Percentiles rank a stretch among this genome's conserved stretches.
These are phyloP conservation scores for Ogataea thermomethanolica DNA, from an alignment of 805 yeast genomes.

Conservation along the genomic window DNA sequence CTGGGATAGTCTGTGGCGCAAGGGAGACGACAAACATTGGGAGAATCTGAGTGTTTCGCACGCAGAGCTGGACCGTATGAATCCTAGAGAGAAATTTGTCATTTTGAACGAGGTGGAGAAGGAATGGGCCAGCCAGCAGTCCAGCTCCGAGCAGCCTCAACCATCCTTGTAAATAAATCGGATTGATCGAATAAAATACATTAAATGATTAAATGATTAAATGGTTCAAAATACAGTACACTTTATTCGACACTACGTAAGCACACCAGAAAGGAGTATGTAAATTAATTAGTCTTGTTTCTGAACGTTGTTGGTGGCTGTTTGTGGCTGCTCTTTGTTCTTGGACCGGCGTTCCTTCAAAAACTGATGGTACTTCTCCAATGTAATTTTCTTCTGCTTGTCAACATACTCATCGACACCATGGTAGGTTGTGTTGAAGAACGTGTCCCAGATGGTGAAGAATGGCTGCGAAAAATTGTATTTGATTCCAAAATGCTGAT, in stretches of 20 bases:
- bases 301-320: conserved; percentile 1
- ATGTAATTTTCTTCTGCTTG: conserved; percentile 63
- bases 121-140: conserved; percentile 18
- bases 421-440: conserved; percentile 68
- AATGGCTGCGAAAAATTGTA: conserved; percentile 94
- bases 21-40: conserved; percentile 81
- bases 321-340: conserved; percentile 8
- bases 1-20: conserved; percentile 89
- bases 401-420: conserved; percentile 61
- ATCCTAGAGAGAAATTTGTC: conserved; percentile 65
- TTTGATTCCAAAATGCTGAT: conserved; percentile 93
- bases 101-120: conserved; percentile 58
- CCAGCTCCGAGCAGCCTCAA: conserved; percentile 2
- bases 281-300: neutral
- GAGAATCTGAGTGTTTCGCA: conserved; percentile 54
- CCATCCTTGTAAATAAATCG: conserved; percentile 6
- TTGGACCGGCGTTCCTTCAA: conserved; percentile 36
- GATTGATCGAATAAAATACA: neutral
- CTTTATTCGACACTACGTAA: no score
- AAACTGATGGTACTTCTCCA: conserved; percentile 62
- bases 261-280: no score
- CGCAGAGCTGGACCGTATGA: conserved; percentile 49
- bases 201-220: neutral
- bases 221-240: no score
- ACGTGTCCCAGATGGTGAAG: conserved; percentile 87